These are phyloP conservation scores for Phytopythium cucurbitacearum DNA, from an alignment of 352 stramenopile species.

Conservation along the genomic window DNA sequence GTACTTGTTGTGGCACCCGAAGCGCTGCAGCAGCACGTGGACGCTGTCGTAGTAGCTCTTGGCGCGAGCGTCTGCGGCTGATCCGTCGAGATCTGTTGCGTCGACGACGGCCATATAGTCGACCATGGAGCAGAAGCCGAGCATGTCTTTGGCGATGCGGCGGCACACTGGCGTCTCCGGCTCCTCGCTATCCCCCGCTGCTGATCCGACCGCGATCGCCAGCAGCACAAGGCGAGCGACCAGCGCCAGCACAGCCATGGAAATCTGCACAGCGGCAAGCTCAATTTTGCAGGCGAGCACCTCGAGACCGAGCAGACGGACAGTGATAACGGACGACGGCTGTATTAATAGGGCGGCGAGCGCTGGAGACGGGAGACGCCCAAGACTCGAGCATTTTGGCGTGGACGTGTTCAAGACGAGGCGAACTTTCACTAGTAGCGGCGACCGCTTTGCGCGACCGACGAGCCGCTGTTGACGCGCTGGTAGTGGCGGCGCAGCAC, in stretches of 20 bases:
- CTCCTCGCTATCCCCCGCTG: constrained; percentile 32
- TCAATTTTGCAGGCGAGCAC: too few relatives aligned
- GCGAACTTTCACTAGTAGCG: background rate
- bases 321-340: background rate
- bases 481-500: constrained; percentile 7
- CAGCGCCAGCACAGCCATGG: background rate
- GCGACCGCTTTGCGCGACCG: background rate
- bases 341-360: background rate
- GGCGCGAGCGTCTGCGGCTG: constrained; percentile 49
- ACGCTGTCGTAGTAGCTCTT: constrained; percentile 80
- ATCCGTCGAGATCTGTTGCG: constrained; percentile 39
- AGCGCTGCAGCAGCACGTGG: constrained; percentile 74
- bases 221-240: background rate
- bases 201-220: background rate
- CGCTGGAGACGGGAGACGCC: too few relatives aligned
- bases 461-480: constrained; percentile 4
- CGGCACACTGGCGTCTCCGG: constrained; percentile 39
- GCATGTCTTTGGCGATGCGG: constrained; percentile 49
- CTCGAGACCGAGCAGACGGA: too few relatives aligned
- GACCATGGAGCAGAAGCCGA: constrained; percentile 83
- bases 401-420: background rate
- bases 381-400: too few relatives aligned
- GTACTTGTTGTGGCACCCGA: constrained; percentile 78
- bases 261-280: too few relatives aligned
- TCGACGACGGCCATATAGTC: constrained; percentile 76